Percentiles rank a stretch among this genome's conserved stretches.
Conservation (phyloP, 805 yeast species). For the Cephaloascus albidus region DNA sequence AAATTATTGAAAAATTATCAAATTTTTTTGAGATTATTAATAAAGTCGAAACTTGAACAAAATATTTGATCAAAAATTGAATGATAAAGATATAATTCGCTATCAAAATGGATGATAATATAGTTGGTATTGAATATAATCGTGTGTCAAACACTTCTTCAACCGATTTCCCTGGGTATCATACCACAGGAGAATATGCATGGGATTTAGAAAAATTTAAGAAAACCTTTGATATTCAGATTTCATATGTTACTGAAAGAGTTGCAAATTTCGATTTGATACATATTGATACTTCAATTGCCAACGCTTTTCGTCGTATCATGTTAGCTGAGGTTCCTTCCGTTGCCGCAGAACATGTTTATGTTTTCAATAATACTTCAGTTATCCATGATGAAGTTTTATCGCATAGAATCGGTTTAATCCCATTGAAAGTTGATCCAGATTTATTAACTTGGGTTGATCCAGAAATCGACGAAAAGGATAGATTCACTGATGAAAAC, state of each 20-base stretch:
- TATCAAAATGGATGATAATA: slow-evolving; percentile 32
- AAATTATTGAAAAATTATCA: too few species aligned
- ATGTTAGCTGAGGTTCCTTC: slow-evolving; percentile 97
- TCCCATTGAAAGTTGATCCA: slow-evolving; percentile 88
- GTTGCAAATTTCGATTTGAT: slow-evolving; percentile 80
- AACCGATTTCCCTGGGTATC: slow-evolving; percentile 89
- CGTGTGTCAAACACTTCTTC: slow-evolving; percentile 85
- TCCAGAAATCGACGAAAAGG: slow-evolving; percentile 41
- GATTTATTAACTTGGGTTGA: slow-evolving; percentile 84
- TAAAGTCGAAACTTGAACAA: too few species aligned
- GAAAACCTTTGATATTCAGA: slow-evolving; percentile 52
- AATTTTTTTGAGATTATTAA: too few species aligned
- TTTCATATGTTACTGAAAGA: slow-evolving; percentile 57
- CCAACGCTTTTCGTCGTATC: slow-evolving; percentile 94
- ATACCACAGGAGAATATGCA: slow-evolving; percentile 49
- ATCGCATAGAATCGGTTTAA: slow-evolving; percentile 89
- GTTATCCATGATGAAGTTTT: slow-evolving; percentile 96
- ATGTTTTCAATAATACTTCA: slow-evolving; percentile 87
- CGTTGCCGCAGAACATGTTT: slow-evolving; percentile 90
- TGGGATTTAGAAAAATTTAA: slow-evolving; percentile 85
- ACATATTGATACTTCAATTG: slow-evolving; percentile 82
- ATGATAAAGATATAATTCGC: too few species aligned
- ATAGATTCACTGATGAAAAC: slow-evolving; percentile 74
- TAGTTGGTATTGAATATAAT: slow-evolving; percentile 82
- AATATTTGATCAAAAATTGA: too few species aligned